A percentile compares a stretch with the other conserved stretches of the same genome.
These are phyloP conservation scores for Coffea eugenioides DNA, from an alignment of 257 asterid genomes.

Conservation along the genomic window DNA sequence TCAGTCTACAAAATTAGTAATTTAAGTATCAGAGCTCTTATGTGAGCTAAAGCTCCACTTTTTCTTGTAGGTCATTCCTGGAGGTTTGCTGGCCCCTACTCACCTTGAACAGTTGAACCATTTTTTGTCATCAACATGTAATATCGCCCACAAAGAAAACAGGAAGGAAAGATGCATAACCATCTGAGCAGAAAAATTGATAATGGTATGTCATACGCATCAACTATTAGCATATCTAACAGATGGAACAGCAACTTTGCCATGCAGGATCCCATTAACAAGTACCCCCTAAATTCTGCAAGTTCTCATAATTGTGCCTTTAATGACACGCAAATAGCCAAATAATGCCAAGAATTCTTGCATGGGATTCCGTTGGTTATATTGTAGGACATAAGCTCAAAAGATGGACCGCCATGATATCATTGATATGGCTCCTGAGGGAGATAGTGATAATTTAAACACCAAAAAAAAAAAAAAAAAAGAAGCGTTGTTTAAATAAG, in stretches of 20 bases:
- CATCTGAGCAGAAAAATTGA: slow-evolving; percentile 1
- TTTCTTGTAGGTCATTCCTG: too few relatives aligned
- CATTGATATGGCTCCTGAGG: not conserved
- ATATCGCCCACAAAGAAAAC: not conserved
- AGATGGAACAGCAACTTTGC: not conserved
- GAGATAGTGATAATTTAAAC: not conserved
- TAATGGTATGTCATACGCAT: not conserved
- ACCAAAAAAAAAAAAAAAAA: not conserved
- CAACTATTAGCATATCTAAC: not conserved
- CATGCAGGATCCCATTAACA: not conserved
- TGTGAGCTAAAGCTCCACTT: too few relatives aligned
- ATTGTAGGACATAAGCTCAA: not conserved
- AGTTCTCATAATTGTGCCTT: not conserved
- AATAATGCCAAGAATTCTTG: not conserved
- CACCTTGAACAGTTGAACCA: too few relatives aligned
- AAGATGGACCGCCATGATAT: not conserved
- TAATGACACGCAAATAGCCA: not conserved
- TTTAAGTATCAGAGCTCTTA: too few relatives aligned
- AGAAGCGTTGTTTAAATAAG: not conserved
- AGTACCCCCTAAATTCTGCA: not conserved
- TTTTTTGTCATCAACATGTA: too few relatives aligned
- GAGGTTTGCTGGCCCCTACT: too few relatives aligned
- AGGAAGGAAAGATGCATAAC: not conserved
- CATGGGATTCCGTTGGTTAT: not conserved
- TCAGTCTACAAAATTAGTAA: too few relatives aligned